Evolutionary conservation across 176 grass and related monocot genomes (phyloP), one percentile per base, ranked within the genome.

Genomic region (Carex myosuroides): DNA sequence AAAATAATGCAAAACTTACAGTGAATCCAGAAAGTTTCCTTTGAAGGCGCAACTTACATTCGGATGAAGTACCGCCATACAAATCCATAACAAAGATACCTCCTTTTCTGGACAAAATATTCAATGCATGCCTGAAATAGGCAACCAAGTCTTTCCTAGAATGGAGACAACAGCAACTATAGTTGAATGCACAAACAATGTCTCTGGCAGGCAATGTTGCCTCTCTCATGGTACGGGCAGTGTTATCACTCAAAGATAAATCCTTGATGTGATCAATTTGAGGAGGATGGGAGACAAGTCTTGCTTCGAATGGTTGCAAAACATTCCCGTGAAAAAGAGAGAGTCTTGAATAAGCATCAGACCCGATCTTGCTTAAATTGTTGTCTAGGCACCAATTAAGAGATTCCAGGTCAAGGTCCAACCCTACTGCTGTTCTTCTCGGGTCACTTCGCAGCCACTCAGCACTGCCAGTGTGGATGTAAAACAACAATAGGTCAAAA

Each of bases 121-220:
- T 86, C 3, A 91, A 86, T 84, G 93, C 86, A 84, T 98, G 91
- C 84, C 69, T 88, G 46, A 95, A 95, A 82, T 95, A 95, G 68
- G 87, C 85, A 93, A 98, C 86, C 78, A 98, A 92, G 44, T 95
- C 95, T 78, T 89, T 95, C 69, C 89, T 62, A 11, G 20, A 94
- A 81, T 95, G 93, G 60, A 98, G 91, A 48, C 96, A 98, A 81
- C 95, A 98, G 0, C 96, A 95, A 84, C 96, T 98, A 84, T 95
- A 98, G 63, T 98, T 98, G 89, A 98, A 98, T 67, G 92, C 92
- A 91, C 95, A 98, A 11, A 95, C 89, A 86, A 98, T 95, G 72
- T 98, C 92, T 91, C 92, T 98, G 63, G 63, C 83, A 60, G 87
- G 91, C 75, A 95, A 87, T 74, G 50, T 64, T 80, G 66, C 68